These are phyloP conservation scores for Bisporella sp. DNA, from an alignment of 2,329 filamentous ascomycete genomes.

Conservation along the genomic window DNA sequence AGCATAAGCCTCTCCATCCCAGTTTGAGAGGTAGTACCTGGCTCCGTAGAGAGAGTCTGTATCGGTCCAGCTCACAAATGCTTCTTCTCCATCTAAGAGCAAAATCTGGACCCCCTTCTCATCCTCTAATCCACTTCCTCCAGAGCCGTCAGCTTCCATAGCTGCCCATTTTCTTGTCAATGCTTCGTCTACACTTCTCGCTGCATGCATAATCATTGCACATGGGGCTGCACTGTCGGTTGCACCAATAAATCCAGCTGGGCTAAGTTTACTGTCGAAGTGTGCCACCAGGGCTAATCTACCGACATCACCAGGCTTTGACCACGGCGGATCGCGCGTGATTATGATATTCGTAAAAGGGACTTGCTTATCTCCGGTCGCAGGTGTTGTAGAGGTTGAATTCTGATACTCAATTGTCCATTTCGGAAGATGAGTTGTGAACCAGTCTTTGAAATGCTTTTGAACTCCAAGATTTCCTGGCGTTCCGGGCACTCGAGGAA, in stretches of 20 bases:
- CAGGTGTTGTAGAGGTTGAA: conserved; percentile 77
- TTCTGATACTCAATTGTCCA: conserved; percentile 87
- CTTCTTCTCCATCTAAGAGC: conserved; percentile 90
- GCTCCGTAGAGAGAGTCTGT: conserved; percentile 85
- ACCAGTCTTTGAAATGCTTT: conserved; percentile 79
- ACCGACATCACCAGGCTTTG: conserved; percentile 64
- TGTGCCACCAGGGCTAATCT: conserved; percentile 85
- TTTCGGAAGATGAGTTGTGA: conserved; percentile 61
- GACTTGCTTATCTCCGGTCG: conserved; percentile 60
- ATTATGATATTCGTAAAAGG: conserved; percentile 86
- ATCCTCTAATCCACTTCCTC: conserved; percentile 54
- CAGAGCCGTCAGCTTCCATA: conserved; percentile 55
- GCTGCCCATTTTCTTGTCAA: conserved; percentile 75
- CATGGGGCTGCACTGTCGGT: conserved; percentile 92
- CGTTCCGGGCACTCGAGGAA: conserved; percentile 83
- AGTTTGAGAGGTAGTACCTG: conserved; percentile 42
- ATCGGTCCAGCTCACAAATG: conserved; percentile 73
- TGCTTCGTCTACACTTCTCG: conserved; percentile 71
- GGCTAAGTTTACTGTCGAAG: conserved; percentile 79
- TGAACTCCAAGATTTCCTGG: conserved; percentile 66
- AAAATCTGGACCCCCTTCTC: conserved; percentile 82
- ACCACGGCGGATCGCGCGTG: conserved; percentile 81
- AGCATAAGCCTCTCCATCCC: conserved; percentile 2
- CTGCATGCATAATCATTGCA: conserved; percentile 85
- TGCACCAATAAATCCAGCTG: conserved; percentile 84